These are phyloP conservation scores for Kazachstania psychrophila DNA, from an alignment of 805 yeast species.

Conservation along the genomic window DNA sequence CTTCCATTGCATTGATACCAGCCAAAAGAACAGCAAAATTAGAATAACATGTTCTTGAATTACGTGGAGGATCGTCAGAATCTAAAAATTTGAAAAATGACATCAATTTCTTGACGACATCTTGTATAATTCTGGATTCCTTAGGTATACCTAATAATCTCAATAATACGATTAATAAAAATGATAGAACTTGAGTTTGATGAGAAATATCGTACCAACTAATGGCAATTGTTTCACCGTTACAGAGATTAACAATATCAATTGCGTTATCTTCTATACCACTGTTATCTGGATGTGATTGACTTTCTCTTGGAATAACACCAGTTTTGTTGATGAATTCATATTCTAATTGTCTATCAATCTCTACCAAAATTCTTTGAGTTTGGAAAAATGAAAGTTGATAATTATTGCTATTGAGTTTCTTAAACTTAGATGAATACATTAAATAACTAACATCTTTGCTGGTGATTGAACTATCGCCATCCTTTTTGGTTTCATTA, in stretches of 20 bases:
- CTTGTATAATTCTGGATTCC: conserved; percentile 27
- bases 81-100: conserved; percentile 28
- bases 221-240: conserved; percentile 25
- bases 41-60: conserved; percentile 30
- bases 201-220: conserved; percentile 34
- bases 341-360: conserved; percentile 28
- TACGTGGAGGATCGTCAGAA: conserved; percentile 30
- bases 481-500: conserved; percentile 15
- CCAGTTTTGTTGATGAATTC: conserved; percentile 30
- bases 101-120: conserved; percentile 27
- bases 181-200: conserved; percentile 31
- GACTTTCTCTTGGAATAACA: conserved; percentile 26
- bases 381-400: conserved; percentile 25
- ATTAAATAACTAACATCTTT: conserved; percentile 24
- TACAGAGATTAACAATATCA: conserved; percentile 23
- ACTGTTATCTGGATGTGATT: conserved; percentile 29
- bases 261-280: conserved; percentile 29
- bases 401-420: conserved; percentile 7
- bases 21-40: conserved; percentile 31
- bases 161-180: conserved; percentile 25
- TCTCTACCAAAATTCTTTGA: conserved; percentile 28
- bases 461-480: conserved; percentile 10
- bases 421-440: conserved; percentile 19
- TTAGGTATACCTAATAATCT: conserved; percentile 28
- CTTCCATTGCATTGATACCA: conserved; percentile 30